These are phyloP conservation scores for Leucosporidium yakuticum DNA, from an alignment of 768 basidiomycete genomes.

Conservation along the genomic window DNA sequence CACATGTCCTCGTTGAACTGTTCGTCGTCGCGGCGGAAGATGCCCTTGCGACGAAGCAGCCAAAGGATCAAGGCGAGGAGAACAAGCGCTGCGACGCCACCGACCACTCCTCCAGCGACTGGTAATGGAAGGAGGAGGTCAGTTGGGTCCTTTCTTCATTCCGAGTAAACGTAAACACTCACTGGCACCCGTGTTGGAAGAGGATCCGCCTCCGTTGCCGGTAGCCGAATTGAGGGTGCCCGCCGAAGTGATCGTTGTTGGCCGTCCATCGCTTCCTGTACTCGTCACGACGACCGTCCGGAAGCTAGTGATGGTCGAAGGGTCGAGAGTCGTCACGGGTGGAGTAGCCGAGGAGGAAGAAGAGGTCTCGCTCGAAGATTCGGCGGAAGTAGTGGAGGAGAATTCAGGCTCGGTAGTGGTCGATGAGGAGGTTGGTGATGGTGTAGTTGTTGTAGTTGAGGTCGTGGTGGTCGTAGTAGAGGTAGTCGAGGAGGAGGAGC, in stretches of 20 bases:
- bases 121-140: background rate
- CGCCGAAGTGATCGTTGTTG: no score
- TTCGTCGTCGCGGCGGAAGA: conserved; percentile 18
- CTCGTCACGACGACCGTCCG: background rate
- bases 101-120: conserved; percentile 27
- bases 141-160: no score
- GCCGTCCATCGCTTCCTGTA: no score
- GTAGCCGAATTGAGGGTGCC: no score
- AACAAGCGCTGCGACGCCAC: conserved; percentile 17
- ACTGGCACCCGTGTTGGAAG: no score
- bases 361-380: background rate
- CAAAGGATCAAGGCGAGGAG: background rate
- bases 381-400: background rate
- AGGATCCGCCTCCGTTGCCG: no score
- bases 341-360: background rate
- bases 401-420: background rate
- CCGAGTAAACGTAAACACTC: no score
- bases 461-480: background rate
- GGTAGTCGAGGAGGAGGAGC: background rate
- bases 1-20: conserved; percentile 27
- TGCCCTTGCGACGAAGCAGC: conserved; percentile 15
- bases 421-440: background rate
- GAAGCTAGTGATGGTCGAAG: background rate
- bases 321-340: background rate
- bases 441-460: background rate